Conservation (phyloP, 768 basidiomycete genomes). For the Suillus hirtellus region DNA sequence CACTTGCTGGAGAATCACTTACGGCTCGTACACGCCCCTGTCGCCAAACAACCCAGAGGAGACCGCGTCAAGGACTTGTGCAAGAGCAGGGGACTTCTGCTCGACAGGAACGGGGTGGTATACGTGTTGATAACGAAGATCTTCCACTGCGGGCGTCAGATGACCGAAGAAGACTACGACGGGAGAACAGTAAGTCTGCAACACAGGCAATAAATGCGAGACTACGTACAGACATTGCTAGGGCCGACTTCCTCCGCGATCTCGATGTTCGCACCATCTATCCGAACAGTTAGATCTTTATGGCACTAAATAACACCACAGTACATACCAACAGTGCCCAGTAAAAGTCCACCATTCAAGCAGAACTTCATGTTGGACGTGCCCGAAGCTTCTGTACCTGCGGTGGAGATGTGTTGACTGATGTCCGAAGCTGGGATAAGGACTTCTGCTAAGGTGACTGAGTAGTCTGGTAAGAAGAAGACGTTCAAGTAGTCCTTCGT, state of each 20-base stretch:
- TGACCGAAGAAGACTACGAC: constrained; percentile 88
- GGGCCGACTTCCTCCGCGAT: constrained; percentile 96
- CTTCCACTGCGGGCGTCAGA: constrained; percentile 84
- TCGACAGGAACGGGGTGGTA: constrained; percentile 83
- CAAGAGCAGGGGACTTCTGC: constrained; percentile 80
- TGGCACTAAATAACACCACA: not conserved
- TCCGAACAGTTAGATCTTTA: constrained; percentile 1
- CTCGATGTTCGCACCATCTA: constrained; percentile 94
- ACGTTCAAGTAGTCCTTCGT: constrained; percentile 84
- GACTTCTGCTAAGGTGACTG: constrained; percentile 78
- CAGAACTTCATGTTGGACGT: constrained; percentile 91
- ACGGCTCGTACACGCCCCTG: constrained; percentile 82
- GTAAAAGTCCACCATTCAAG: constrained; percentile 83
- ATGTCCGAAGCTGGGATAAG: constrained; percentile 93
- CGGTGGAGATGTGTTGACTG: constrained; percentile 95
- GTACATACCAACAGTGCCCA: constrained; percentile 73
- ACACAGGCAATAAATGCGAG: not conserved
- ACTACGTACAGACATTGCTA: constrained; percentile 81
- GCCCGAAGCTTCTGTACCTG: constrained; percentile 88
- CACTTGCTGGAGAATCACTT: constrained; percentile 32
- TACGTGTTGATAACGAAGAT: constrained; percentile 80
- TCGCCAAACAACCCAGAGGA: constrained; percentile 82
- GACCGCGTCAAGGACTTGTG: constrained; percentile 75
- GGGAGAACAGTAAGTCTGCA: not conserved
- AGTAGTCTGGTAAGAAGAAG: constrained; percentile 97